A percentile compares a stretch with the other conserved stretches of the same genome.
These are phyloP conservation scores for Sungouiella blattae DNA, from an alignment of 805 yeast species.

Conservation along the genomic window DNA sequence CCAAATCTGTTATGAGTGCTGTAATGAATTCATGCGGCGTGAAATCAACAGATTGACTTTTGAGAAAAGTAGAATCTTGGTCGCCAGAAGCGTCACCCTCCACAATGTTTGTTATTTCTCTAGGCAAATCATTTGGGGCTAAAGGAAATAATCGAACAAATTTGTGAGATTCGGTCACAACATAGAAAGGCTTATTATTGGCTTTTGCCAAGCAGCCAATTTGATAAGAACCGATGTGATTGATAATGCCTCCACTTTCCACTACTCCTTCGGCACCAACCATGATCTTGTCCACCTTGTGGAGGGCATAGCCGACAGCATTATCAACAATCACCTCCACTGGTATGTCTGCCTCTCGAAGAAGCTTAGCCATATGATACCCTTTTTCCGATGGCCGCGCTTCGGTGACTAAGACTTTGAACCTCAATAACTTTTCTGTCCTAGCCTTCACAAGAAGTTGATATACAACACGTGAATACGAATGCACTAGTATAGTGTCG, in stretches of 20 bases:
- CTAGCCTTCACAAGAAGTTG: constrained; percentile 76
- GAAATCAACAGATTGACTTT: constrained; percentile 63
- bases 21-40: constrained; percentile 96
- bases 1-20: constrained; percentile 92
- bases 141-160: constrained; percentile 95
- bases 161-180: constrained; percentile 91
- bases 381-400: constrained; percentile 85
- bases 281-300: constrained; percentile 86
- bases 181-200: constrained; percentile 90
- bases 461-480: constrained; percentile 85
- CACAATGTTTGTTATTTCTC: constrained; percentile 23
- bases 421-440: constrained; percentile 66
- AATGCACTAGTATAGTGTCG: constrained; percentile 85
- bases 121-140: constrained; percentile 87
- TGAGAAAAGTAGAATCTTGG: constrained; percentile 20
- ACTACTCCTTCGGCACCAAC: constrained; percentile 99
- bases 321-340: constrained; percentile 85
- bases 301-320: constrained; percentile 89
- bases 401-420: constrained; percentile 89
- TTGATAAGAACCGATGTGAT: constrained; percentile 92
- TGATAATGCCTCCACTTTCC: constrained; percentile 96
- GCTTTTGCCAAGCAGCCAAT: constrained; percentile 89
- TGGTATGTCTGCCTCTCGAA: constrained; percentile 75
- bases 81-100: constrained; percentile 20
- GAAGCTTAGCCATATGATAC: constrained; percentile 60